Percentiles rank a stretch among this genome's conserved stretches.
Conservation (phyloP, 225 moss, liverwort and hornwort genomes). For the Straminergon stramineum region DNA sequence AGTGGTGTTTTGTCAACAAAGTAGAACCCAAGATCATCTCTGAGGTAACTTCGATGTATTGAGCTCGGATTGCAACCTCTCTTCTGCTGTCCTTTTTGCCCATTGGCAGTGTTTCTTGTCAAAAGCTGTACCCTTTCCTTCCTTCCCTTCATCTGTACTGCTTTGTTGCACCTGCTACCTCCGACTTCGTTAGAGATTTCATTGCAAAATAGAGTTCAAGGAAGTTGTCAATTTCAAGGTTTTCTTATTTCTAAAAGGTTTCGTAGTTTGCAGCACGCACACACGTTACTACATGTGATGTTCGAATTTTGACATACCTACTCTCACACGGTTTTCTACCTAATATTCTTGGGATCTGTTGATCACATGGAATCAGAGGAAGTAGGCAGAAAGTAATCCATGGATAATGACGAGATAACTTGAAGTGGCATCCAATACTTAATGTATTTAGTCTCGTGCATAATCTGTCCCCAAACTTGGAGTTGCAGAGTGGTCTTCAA, state of each 20-base stretch:
- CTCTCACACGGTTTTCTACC: background rate
- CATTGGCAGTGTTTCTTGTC: background rate
- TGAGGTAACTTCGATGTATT: conserved; percentile 7
- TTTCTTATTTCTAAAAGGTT: background rate
- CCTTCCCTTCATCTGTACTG: background rate
- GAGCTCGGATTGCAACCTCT: conserved; percentile 8
- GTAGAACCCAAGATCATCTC: conserved; percentile 14
- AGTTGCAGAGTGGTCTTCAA: background rate
- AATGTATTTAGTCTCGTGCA: background rate
- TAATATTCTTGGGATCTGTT: background rate
- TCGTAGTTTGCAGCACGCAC: background rate
- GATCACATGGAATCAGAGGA: background rate
- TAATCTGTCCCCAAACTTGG: background rate
- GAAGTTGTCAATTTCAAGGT: background rate
- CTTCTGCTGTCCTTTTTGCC: background rate
- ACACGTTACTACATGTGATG: background rate
- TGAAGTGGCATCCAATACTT: background rate
- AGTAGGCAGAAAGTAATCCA: background rate
- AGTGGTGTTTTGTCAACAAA: conserved; percentile 4
- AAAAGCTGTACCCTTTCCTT: background rate
- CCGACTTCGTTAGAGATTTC: background rate
- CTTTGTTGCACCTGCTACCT: background rate
- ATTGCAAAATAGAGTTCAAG: background rate
- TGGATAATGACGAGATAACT: background rate
- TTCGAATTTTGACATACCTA: background rate